Base-by-base conservation (phyloP, 768 basidiomycete genomes). In the Coprinellus aureogranulatus region DNA sequence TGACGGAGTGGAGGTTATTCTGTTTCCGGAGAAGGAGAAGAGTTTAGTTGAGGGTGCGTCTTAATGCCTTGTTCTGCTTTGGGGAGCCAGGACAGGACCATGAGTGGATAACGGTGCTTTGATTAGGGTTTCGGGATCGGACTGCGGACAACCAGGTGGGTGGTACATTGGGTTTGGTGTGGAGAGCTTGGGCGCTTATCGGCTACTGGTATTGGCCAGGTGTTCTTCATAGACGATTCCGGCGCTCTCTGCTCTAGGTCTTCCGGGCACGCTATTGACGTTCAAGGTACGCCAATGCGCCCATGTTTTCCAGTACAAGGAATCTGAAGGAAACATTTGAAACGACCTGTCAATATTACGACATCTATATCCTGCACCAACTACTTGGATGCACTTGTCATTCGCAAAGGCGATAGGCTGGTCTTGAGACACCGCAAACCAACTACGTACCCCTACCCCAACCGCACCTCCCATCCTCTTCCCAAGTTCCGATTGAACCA, bases 181-280 rank as follows among this genome's bases (percentile, higher is more conserved):
- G 54, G 14, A 39, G 10, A n/a, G 18, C 40, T n/a, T 25, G 22
- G 25, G 2, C 25, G 41, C 26, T 40, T 42, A 41, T 34, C 30
- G 45, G 16, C 34, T 46, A 4, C 28, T 34, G 12, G n/a, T 16
- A 8, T 10, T n/a, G 3, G 8, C 16, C 63, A 92, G 88, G 88
- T 93, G 18, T 93, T 92, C 74, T 93, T 90, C 73, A 82, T 93
- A 53, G 92, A 94, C 67, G 80, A 82, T 2, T 81, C 83, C 20
- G 91, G 92, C 20, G 84, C 84, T 10, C 70, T 93, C 41, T 93
- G 89, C 67, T 90, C 91, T 9, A 81, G 88, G 62, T 81, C 84
- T 3, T 82, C 90, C 16, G 92, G 92, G 0, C 90, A 92, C 70
- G 92, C 90, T 8, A 74, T 94, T 37, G 91, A 94, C 64, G 71